Base-by-base conservation (phyloP, 1,139 yeast genomes). In the Hyphopichia burtonii region DNA sequence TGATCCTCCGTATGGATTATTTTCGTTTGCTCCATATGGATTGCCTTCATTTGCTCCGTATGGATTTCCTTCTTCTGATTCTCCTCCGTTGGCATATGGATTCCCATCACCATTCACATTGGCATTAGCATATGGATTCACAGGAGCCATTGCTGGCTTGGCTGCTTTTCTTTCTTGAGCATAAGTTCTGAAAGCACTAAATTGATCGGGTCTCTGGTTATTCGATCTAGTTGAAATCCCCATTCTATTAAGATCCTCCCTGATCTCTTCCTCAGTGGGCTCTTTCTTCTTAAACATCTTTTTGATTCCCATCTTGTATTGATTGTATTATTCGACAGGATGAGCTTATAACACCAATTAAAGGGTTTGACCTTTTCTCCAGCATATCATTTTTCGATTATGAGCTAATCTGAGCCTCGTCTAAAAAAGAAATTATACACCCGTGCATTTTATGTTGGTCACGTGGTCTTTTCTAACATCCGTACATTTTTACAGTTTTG, bases 131-230 rank as follows among this genome's bases (percentile, higher is more conserved):
- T 74, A 72, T 0, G 77, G 78, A 43, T 72, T 71, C 7, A 45
- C 81, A 50, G 70, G 81, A 39, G 62, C 79, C 62, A 55, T 70
- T 54, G 68, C 80, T 47, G 78, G 65, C 58, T 70, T 56, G 49
- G 60, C 49, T 43, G 55, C 45, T 54, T 68, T 65, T 38, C 70
- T 54, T 38, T 80, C 80, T 48, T 74, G 76, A 12, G 88, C 86
- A 61, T 76, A 82, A 43, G 71, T 71, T 36, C 74, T 74, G 56
- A 83, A 85, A 3, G 89, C 90, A 9, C 83, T 79, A 58, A 85
- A 85, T 53, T 80, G 80, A 51, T 74, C 80, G 49, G 69, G 73
- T 51, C 76, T 70, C 38, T 55, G 63, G 7, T 51, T 53, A 20
- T 51, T 54, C 18, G 44, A 43, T 53, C 65, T 80, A 38, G 81